Conservation (phyloP, 331 rosid species). For the Malus hybrid region DNA sequence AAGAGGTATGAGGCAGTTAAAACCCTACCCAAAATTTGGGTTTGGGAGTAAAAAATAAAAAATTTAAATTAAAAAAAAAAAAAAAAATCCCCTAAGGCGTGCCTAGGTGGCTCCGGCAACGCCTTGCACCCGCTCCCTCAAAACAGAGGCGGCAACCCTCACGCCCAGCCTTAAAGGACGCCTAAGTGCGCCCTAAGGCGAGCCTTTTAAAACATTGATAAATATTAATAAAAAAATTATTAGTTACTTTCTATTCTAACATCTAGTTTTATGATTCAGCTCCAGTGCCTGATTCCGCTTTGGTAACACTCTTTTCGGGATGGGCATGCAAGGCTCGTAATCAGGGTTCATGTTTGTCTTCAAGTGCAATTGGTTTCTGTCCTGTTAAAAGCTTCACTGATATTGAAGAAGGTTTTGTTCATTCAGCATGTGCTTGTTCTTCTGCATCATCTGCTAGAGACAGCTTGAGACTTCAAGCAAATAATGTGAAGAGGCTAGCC, state of each 20-base stretch:
- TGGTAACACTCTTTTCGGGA: constrained; percentile 89
- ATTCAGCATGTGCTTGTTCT: constrained; percentile 43
- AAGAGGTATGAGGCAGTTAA: too few species aligned
- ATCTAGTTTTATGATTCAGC: constrained; percentile 57
- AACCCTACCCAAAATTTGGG: too few species aligned
- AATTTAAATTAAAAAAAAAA: too few species aligned
- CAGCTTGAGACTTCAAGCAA: constrained; percentile 37
- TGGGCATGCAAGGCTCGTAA: constrained; percentile 99
- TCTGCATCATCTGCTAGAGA: constrained; percentile 51
- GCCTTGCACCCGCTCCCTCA: too few species aligned
- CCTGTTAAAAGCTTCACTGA: constrained; percentile 61
- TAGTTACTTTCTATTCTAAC: constrained; percentile 29
- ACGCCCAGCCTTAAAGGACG: too few species aligned
- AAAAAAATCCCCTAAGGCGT: too few species aligned
- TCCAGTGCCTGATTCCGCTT: constrained; percentile 77
- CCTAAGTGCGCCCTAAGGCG: too few species aligned
- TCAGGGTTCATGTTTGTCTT: constrained; percentile 74
- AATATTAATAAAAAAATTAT: background rate
- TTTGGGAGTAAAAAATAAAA: too few species aligned
- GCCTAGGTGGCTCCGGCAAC: too few species aligned
- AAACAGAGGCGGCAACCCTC: too few species aligned
- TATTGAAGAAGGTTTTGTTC: constrained; percentile 56
- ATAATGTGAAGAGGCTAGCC: constrained; percentile 46
- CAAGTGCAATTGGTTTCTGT: constrained; percentile 67
- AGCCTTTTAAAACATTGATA: constrained; percentile 21